Base-by-base conservation (phyloP, 2,329 filamentous ascomycete genomes). In the Trichoderma harzianum region DNA sequence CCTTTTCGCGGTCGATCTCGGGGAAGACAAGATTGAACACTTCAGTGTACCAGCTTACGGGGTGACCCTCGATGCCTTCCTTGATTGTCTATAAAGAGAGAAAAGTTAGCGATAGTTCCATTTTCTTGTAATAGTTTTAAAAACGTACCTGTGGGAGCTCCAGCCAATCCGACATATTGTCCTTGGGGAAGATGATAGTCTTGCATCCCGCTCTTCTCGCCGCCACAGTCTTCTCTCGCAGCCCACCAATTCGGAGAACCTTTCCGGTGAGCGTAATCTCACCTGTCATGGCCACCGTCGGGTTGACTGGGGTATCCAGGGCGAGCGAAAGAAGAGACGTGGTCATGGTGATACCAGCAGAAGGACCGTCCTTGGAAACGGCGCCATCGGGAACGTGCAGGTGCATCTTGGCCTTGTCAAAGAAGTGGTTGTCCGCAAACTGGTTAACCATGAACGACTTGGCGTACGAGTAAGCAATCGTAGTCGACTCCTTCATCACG, bases 261-360 rank as follows among this genome's bases (percentile, higher is more conserved):
- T 99, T 99, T 69, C 96, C 96, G 1, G 96, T 99, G 67, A 99
- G 90, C 2, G 97, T 99, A 74, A 99, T 86, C 83, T 99, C 96
- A 74, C 96, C 96, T 1, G 96, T 99, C 96, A 99, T 99, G 72
- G 97, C 95, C 76, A 98, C 91, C 0, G 93, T 94, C 7, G 95
- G 93, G 78, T 94, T 88, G 64, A 99, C 87, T 18, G 91, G 87
- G 60, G 88, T 87, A 75, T 97, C 90, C 51, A 98, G 84, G 10
- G 94, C 95, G 73, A 99, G 85, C 67, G 92, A 95, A 65, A 99
- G 86, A 77, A 99, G 83, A 72, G 93, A 94, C 7, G 94, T 97
- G n/a, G 96, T 92, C 96, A 99, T 99, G 7, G 96, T 99, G 78
- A 99, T 96, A 80, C 96, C 96, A 24, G 96, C 96, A 62, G 92